Evolutionary conservation across 2,329 filamentous ascomycete species (phyloP).

Genomic region (Aspergillus hortae): DNA sequence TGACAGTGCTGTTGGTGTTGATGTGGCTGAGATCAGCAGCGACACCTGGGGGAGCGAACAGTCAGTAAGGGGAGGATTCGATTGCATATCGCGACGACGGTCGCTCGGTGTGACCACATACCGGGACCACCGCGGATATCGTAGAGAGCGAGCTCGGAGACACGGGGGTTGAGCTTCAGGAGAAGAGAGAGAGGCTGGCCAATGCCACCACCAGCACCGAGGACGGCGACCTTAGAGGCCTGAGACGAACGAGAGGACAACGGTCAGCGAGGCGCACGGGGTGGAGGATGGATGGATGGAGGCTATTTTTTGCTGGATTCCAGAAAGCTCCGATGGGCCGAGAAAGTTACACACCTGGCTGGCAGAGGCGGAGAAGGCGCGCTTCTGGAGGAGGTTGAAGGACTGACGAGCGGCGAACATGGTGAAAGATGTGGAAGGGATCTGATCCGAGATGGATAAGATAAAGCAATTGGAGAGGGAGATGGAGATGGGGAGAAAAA

Average conservation of each 20-base stretch:
- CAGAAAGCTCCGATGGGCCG: slow-evolving; percentile 6
- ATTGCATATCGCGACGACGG: not conserved
- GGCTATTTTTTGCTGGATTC: not conserved
- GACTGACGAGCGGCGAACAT: slow-evolving; percentile 71
- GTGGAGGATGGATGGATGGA: slow-evolving; percentile 1
- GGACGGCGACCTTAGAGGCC: slow-evolving; percentile 96
- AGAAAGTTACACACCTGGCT: slow-evolving; percentile 59
- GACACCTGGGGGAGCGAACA: slow-evolving; percentile 62
- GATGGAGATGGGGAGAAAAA: slow-evolving; percentile 9
- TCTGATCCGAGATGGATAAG: slow-evolving; percentile 7
- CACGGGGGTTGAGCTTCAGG: slow-evolving; percentile 96
- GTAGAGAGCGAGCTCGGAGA: slow-evolving; percentile 92
- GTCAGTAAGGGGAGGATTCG: not conserved
- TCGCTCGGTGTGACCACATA: slow-evolving; percentile 47
- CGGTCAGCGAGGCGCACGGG: slow-evolving; percentile 10
- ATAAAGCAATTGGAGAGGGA: slow-evolving; percentile 8
- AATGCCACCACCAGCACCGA: slow-evolving; percentile 96
- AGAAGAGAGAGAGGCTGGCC: slow-evolving; percentile 96
- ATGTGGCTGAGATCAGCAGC: slow-evolving; percentile 97
- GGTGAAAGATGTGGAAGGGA: slow-evolving; percentile 31
- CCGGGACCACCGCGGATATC: slow-evolving; percentile 93
- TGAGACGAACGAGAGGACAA: slow-evolving; percentile 37
- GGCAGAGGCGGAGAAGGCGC: slow-evolving; percentile 77
- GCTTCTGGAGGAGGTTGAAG: slow-evolving; percentile 61
- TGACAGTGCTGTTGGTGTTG: slow-evolving; percentile 97